phyloP scores from a whole-genome alignment of 768 basidiomycete genomes.

The Lactarius quietus region DNA sequence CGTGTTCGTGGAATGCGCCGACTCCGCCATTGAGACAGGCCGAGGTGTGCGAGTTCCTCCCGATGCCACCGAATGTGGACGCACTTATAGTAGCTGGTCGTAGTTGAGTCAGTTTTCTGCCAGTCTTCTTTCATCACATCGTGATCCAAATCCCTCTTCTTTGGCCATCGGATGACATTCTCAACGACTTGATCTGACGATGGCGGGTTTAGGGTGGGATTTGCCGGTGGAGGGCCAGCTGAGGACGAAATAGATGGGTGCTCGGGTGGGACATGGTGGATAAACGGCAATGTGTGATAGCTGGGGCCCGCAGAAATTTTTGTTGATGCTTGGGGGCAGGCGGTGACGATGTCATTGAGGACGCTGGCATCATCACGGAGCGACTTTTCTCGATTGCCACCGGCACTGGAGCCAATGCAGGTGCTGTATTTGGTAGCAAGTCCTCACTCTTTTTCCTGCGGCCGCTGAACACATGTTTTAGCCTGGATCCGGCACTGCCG shows the following conservation, averaged over 20 bases:
- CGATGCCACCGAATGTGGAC: slow-evolving; percentile 44
- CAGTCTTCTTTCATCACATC: slow-evolving; percentile 57
- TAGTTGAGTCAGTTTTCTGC: slow-evolving; percentile 80
- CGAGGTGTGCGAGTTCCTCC: slow-evolving; percentile 51
- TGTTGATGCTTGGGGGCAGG: slow-evolving; percentile 15
- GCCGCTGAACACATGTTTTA: slow-evolving; percentile 56
- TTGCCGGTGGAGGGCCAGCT: not conserved
- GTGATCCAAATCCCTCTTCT: slow-evolving; percentile 32
- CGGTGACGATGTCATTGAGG: slow-evolving; percentile 29
- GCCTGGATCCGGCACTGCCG: slow-evolving; percentile 41
- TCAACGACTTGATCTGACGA: slow-evolving; percentile 32
- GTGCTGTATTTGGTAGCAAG: slow-evolving; percentile 27
- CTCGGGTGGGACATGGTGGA: slow-evolving; percentile 3
- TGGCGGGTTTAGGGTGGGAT: not conserved
- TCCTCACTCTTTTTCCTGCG: slow-evolving; percentile 59
- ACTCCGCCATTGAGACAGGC: slow-evolving; percentile 76
- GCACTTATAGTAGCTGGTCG: slow-evolving; percentile 64
- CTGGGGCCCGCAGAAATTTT: slow-evolving; percentile 14
- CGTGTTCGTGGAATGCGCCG: slow-evolving; percentile 68
- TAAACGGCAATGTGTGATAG: slow-evolving; percentile 7
- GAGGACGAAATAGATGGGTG: not conserved
- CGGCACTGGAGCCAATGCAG: not conserved
- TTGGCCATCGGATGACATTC: slow-evolving; percentile 23
- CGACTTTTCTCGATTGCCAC: slow-evolving; percentile 14
- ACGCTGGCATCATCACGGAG: slow-evolving; percentile 26